phyloP scores from a whole-genome alignment of 176 grass and related monocot species.

The Zoysia japonica region DNA sequence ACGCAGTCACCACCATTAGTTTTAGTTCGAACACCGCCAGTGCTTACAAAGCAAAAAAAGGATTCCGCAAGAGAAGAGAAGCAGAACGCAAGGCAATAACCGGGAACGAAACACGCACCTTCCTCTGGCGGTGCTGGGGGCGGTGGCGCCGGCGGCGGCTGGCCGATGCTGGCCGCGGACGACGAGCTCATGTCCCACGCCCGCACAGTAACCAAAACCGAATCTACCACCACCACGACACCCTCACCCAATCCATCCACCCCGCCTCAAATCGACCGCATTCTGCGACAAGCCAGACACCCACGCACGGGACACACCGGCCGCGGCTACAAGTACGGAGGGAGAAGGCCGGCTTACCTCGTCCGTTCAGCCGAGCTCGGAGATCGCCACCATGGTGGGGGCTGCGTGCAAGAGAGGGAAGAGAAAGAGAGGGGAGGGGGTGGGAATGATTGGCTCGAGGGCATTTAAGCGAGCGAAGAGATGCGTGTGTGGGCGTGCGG shows the following conservation, averaged over 20 bases:
- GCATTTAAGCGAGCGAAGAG: constrained; percentile 56
- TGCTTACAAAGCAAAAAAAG: background rate
- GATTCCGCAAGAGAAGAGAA: background rate
- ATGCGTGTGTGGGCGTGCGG: constrained; percentile 6
- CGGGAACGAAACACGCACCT: constrained; percentile 34
- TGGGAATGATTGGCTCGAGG: constrained; percentile 61
- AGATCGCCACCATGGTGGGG: constrained; percentile 81
- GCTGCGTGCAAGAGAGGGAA: background rate
- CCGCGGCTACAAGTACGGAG: background rate
- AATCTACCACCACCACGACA: constrained; percentile 2
- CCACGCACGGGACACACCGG: background rate
- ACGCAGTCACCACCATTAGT: background rate
- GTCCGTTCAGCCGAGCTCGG: constrained; percentile 61
- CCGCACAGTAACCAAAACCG: constrained; percentile 4
- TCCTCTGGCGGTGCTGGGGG: constrained; percentile 62
- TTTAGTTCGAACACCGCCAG: background rate
- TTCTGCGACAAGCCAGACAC: constrained; percentile 43
- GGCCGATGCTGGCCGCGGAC: constrained; percentile 68
- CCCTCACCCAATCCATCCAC: constrained; percentile 36
- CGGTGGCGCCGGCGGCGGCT: constrained; percentile 41
- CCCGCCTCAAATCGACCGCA: constrained; percentile 63
- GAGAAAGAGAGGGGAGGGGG: background rate
- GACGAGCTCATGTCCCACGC: constrained; percentile 78
- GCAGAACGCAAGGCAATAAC: background rate
- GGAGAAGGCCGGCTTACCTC: constrained; percentile 23